A percentile compares a stretch with the other conserved stretches of the same genome.
These are phyloP conservation scores for Cryomyces minteri DNA, from an alignment of 495 filamentous ascomycete genomes.

Conservation along the genomic window DNA sequence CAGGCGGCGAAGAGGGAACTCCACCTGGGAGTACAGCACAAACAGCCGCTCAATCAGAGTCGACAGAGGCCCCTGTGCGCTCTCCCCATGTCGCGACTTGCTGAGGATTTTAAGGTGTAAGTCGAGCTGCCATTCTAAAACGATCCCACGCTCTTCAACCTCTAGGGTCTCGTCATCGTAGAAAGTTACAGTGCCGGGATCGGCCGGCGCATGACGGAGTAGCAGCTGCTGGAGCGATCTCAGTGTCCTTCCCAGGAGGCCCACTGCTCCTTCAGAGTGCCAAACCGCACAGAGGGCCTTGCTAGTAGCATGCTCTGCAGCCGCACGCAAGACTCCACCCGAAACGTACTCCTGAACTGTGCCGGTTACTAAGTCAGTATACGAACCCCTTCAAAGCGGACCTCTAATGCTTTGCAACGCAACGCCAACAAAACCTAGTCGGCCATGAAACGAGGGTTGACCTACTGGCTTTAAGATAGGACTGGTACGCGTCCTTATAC, in stretches of 20 bases:
- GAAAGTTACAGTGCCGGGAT: slow-evolving; percentile 1
- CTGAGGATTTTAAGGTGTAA: slow-evolving; percentile 8
- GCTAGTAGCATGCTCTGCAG: slow-evolving; percentile 12
- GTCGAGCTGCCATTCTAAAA: slow-evolving; percentile 39
- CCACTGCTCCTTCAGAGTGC: slow-evolving; percentile 5
- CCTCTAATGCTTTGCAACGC: too few relatives aligned
- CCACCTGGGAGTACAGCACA: slow-evolving; percentile 8
- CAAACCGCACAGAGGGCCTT: slow-evolving; percentile 12
- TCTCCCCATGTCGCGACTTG: neutral
- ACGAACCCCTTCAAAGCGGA: too few relatives aligned
- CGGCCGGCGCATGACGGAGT: neutral
- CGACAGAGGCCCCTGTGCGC: slow-evolving; percentile 13
- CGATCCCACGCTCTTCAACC: slow-evolving; percentile 21
- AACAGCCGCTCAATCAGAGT: slow-evolving; percentile 22
- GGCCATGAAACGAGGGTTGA: too few relatives aligned
- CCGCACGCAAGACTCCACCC: neutral
- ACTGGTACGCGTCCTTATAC: neutral
- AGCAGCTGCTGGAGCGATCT: slow-evolving; percentile 27
- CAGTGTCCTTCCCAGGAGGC: slow-evolving; percentile 28
- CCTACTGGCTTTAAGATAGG: too few relatives aligned
- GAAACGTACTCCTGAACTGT: too few relatives aligned
- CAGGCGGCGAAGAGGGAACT: slow-evolving; percentile 15
- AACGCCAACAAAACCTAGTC: too few relatives aligned
- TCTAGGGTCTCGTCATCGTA: slow-evolving; percentile 27
- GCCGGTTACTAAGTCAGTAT: too few relatives aligned